Percentiles rank a stretch among this genome's conserved stretches.
phyloP scores from a whole-genome alignment of 108 stramenopile genomes.

The Pseudonitzschia pungens region DNA sequence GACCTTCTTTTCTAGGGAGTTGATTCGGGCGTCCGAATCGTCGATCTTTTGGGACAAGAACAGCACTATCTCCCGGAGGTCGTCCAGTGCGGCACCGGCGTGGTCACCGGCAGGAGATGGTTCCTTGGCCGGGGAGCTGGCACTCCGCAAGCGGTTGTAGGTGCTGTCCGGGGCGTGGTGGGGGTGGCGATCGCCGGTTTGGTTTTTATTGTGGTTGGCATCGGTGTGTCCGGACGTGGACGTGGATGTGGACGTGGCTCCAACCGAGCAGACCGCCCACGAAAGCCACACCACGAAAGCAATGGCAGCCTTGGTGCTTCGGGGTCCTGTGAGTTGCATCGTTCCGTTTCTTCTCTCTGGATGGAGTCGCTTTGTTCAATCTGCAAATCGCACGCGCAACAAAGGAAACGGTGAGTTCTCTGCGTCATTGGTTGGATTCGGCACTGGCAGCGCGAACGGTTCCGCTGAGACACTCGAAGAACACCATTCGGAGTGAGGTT shows the following conservation, averaged over 20 bases:
- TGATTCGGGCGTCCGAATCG: neutral
- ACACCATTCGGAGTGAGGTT: no score
- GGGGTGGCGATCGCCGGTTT: neutral
- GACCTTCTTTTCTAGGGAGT: neutral
- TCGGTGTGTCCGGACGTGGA: neutral
- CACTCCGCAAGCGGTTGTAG: neutral
- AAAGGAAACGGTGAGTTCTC: no score
- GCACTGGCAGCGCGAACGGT: no score
- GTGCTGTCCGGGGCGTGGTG: neutral
- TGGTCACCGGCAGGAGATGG: neutral
- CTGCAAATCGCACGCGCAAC: no score
- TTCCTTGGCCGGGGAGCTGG: neutral
- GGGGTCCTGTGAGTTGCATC: neutral
- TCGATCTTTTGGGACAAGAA: slow-evolving; percentile 2
- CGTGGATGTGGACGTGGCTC: neutral
- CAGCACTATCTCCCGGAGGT: neutral
- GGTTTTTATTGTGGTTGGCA: neutral
- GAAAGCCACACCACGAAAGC: neutral
- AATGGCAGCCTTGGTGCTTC: neutral
- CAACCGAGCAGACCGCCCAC: neutral
- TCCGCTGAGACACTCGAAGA: no score
- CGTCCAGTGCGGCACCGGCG: neutral
- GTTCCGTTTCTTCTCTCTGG: neutral
- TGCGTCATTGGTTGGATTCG: no score
- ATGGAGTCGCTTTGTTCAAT: no score